Percentiles rank a stretch among this genome's conserved stretches.
Evolutionary conservation across 805 yeast species (phyloP).

Genomic region (Kazachstania psychrophila): DNA sequence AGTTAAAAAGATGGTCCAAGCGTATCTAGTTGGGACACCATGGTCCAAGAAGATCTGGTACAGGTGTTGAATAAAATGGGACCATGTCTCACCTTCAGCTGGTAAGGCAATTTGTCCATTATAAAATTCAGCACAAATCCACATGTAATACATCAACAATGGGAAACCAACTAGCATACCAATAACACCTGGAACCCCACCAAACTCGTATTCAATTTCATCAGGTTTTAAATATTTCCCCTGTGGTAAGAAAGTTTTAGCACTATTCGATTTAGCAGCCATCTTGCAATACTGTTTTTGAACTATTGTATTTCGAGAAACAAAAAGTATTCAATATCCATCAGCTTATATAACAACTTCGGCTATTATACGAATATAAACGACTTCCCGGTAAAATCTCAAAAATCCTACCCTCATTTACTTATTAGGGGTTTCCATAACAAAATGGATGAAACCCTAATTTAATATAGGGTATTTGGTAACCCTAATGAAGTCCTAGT

Average conservation of each 20-base stretch:
- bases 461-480: no score
- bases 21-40: constrained; percentile 49
- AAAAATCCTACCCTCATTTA: no score
- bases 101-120: constrained; percentile 69
- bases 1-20: constrained; percentile 63
- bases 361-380: no score
- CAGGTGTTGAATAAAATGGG: constrained; percentile 38
- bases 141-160: constrained; percentile 89
- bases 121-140: constrained; percentile 81
- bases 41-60: constrained; percentile 38
- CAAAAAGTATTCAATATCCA: no score
- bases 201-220: constrained; percentile 77
- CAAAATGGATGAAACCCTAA: no score
- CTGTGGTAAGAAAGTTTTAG: constrained; percentile 24
- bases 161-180: constrained; percentile 95
- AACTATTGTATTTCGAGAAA: no score
- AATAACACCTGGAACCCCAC: constrained; percentile 81
- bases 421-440: no score
- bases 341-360: no score
- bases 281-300: no score
- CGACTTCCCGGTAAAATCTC: no score
- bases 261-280: neutral
- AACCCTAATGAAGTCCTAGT: no score
- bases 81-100: constrained; percentile 45
- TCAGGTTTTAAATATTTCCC: constrained; percentile 38